Conservation (phyloP, 2,329 filamentous ascomycete species). For the Leptographium radiaticola region DNA sequence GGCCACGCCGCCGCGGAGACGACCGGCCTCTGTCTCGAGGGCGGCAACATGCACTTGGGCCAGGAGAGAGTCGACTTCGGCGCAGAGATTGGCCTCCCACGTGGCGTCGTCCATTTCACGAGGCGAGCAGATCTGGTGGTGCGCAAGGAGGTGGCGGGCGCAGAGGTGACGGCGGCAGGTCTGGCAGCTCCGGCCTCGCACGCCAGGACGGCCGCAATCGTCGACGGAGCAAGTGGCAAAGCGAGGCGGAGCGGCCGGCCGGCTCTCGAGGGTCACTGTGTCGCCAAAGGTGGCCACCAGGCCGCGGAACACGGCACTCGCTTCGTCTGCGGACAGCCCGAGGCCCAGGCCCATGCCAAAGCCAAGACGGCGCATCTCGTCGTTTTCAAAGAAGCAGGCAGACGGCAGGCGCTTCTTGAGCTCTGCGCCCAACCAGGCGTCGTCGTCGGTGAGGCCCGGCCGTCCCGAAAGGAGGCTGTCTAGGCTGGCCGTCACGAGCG, state of each 20-base stretch:
- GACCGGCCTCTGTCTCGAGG: too few relatives aligned
- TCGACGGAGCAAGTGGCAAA: too few relatives aligned
- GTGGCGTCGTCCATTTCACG: not conserved
- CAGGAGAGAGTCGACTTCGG: constrained; percentile 1
- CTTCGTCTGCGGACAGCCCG: not conserved
- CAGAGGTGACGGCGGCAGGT: not conserved
- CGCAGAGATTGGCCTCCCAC: not conserved
- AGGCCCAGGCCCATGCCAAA: constrained; percentile 2
- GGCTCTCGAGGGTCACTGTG: too few relatives aligned
- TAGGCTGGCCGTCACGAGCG: constrained; percentile 1
- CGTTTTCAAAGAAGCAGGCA: not conserved
- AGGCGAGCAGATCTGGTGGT: not conserved
- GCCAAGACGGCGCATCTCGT: constrained; percentile 2
- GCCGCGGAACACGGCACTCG: too few relatives aligned
- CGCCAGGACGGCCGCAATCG: too few relatives aligned
- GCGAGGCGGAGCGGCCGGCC: too few relatives aligned
- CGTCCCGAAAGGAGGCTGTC: not conserved
- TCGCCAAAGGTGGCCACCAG: too few relatives aligned
- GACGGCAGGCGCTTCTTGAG: not conserved
- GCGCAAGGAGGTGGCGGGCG: not conserved
- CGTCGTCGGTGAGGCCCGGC: constrained; percentile 1
- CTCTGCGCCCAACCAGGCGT: not conserved
- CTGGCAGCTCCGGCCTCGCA: not conserved
- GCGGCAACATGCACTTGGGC: not conserved
- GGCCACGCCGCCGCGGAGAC: too few relatives aligned